phyloP scores from a whole-genome alignment of 2,329 filamentous ascomycete species.

The Pseudogymnoascus pannorum region DNA sequence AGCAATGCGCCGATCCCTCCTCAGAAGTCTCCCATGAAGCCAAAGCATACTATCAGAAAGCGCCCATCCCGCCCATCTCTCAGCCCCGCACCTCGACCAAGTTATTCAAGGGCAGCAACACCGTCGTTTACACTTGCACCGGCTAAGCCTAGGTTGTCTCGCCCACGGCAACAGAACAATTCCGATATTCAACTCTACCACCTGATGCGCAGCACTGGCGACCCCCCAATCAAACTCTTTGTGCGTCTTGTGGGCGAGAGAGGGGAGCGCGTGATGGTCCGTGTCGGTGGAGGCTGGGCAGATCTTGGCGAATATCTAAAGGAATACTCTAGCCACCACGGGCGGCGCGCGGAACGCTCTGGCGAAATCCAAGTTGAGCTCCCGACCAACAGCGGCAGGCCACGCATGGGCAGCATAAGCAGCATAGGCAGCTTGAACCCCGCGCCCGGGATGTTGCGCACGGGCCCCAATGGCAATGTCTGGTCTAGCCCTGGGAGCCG shows the following conservation, averaged over 20 bases:
- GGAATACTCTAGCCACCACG: conserved; percentile 88
- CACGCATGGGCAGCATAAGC: background rate
- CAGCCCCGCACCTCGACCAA: conserved; percentile 23
- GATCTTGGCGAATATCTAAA: conserved; percentile 91
- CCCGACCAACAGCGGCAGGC: conserved; percentile 25
- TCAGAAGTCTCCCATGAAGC: conserved; percentile 18
- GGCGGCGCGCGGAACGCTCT: conserved; percentile 56
- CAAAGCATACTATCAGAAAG: background rate
- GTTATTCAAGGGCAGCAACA: conserved; percentile 44
- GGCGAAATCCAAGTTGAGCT: conserved; percentile 52
- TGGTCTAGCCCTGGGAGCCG: conserved; percentile 36
- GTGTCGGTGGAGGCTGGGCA: conserved; percentile 96
- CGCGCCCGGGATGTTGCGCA: conserved; percentile 19
- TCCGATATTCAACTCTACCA: conserved; percentile 89
- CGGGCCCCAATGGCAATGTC: conserved; percentile 12
- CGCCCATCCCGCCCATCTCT: conserved; percentile 26
- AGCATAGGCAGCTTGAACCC: conserved; percentile 12
- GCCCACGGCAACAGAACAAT: conserved; percentile 43
- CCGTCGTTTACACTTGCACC: conserved; percentile 65
- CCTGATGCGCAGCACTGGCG: conserved; percentile 72
- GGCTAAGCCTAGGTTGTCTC: conserved; percentile 40
- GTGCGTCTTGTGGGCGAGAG: conserved; percentile 86
- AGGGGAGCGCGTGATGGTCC: conserved; percentile 93
- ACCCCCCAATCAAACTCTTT: conserved; percentile 88
- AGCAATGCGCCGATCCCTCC: conserved; percentile 22